Percentiles rank a stretch among this genome's conserved stretches.
phyloP scores from a whole-genome alignment of 2,329 filamentous ascomycete genomes.

The Aspergillus texensis region DNA sequence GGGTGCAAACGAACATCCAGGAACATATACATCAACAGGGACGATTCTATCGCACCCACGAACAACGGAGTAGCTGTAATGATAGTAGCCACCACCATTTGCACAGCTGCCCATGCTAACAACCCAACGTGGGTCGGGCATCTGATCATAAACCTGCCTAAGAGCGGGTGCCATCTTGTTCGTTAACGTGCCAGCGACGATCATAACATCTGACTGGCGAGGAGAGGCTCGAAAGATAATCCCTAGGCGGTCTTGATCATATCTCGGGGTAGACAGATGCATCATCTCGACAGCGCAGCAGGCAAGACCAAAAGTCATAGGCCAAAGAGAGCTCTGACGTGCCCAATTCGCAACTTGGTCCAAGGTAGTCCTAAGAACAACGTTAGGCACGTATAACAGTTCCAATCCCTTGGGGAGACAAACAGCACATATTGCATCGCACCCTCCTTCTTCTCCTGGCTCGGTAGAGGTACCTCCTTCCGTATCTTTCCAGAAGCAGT shows the following conservation, averaged over 20 bases:
- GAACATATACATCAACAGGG: constrained; percentile 84
- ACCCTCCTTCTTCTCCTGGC: constrained; percentile 54
- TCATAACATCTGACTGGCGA: constrained; percentile 89
- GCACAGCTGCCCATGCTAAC: constrained; percentile 84
- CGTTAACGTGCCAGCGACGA: constrained; percentile 87
- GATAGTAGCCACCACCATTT: constrained; percentile 85
- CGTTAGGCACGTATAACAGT: background rate
- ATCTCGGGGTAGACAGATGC: constrained; percentile 86
- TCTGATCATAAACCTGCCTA: constrained; percentile 91
- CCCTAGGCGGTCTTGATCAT: constrained; percentile 85
- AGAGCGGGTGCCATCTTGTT: constrained; percentile 96
- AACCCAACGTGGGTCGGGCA: constrained; percentile 91
- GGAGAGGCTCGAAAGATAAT: constrained; percentile 91
- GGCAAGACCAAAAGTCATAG: constrained; percentile 88
- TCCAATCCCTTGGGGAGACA: constrained; percentile 20
- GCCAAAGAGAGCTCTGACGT: constrained; percentile 84
- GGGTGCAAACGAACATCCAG: constrained; percentile 66
- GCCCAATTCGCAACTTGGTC: constrained; percentile 87
- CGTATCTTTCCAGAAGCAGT: constrained; percentile 48
- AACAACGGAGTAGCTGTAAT: constrained; percentile 81
- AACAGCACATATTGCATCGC: constrained; percentile 57
- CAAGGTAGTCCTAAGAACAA: constrained; percentile 41
- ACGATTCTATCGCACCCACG: constrained; percentile 78
- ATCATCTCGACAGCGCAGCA: constrained; percentile 95
- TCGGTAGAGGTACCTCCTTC: constrained; percentile 51